phyloP scores from a whole-genome alignment of 2,329 filamentous ascomycete species.

The Apiospora hydei region DNA sequence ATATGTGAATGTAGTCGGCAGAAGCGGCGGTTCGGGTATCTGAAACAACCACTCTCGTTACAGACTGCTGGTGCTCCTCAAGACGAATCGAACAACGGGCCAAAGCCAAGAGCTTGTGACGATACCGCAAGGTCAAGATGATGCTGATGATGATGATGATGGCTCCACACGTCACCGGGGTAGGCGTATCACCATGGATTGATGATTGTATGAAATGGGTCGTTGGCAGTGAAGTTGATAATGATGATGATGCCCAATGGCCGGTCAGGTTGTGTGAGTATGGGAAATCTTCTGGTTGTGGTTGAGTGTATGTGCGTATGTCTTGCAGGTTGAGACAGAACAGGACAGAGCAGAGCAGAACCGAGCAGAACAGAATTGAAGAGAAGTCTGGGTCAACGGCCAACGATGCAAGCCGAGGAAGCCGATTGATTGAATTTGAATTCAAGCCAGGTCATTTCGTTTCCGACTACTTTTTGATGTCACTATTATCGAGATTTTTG shows the following conservation, averaged over 20 bases:
- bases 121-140: conserved; percentile 5
- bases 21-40: not conserved
- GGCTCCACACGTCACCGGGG: conserved; percentile 6
- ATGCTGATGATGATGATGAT: conserved; percentile 9
- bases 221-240: not conserved
- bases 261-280: not conserved
- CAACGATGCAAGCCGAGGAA: conserved; percentile 1
- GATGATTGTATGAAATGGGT: not conserved
- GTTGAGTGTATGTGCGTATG: not conserved
- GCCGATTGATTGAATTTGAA: conserved; percentile 20
- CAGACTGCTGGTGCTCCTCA: not conserved
- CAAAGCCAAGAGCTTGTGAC: not conserved
- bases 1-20: not conserved
- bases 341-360: not conserved
- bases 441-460: conserved; percentile 14
- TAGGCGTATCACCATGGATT: conserved; percentile 7
- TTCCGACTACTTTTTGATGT: conserved; percentile 14
- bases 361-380: not conserved
- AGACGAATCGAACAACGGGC: not conserved
- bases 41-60: not conserved
- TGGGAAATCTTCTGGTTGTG: not conserved
- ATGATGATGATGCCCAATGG: not conserved
- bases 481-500: conserved; percentile 17
- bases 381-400: not conserved
- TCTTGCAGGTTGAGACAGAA: not conserved